Percentiles rank a stretch among this genome's conserved stretches.
Evolutionary conservation across 306 rosid genomes (phyloP).

Genomic region (Cicer yamashitae): DNA sequence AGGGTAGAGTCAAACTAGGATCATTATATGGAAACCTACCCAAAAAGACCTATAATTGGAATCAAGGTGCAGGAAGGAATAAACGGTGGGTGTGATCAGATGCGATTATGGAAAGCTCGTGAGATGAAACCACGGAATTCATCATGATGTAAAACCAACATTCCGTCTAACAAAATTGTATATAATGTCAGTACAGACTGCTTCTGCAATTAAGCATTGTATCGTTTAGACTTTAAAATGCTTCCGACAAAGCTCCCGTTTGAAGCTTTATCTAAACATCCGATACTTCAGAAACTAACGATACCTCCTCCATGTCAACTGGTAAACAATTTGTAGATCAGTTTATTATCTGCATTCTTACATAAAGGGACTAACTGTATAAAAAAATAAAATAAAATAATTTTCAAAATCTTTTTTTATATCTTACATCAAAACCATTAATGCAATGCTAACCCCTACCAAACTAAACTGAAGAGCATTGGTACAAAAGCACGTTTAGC

Average conservation of each 20-base stretch:
- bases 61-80: neutral
- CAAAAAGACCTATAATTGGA: neutral
- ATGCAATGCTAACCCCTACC: conserved; percentile 24
- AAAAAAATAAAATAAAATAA: conserved; percentile 16
- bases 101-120: conserved; percentile 16
- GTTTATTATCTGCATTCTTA: conserved; percentile 38
- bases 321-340: neutral
- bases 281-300: neutral
- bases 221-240: neutral
- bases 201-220: conserved; percentile 23
- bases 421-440: conserved; percentile 32
- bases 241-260: conserved; percentile 12
- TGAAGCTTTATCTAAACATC: conserved; percentile 2
- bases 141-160: neutral
- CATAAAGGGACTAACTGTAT: conserved; percentile 30
- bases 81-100: neutral
- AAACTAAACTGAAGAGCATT: conserved; percentile 37
- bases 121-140: neutral
- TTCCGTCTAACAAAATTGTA: neutral
- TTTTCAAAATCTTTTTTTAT: neutral
- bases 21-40: conserved; percentile 8
- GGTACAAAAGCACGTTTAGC: conserved; percentile 39
- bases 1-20: conserved; percentile 13
- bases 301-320: conserved; percentile 3
- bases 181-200: neutral